Conservation (phyloP, 208 protist species). For the Acanthamoeba culbertsoni region DNA sequence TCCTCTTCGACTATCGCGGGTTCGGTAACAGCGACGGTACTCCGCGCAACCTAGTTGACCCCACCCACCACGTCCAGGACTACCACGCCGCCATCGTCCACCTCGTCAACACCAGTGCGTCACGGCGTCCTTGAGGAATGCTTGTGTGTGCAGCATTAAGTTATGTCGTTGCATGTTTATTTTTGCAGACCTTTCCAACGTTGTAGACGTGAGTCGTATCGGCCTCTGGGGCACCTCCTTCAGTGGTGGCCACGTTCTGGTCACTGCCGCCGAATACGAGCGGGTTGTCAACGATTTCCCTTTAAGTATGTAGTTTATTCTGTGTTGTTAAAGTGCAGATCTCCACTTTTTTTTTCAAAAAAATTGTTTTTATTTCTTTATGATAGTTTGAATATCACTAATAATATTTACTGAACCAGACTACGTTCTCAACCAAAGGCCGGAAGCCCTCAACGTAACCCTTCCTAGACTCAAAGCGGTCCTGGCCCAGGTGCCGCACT, state of each 20-base stretch:
- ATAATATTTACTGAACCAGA: no score
- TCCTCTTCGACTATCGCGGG: neutral
- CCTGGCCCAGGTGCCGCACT: neutral
- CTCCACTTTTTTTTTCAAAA: neutral
- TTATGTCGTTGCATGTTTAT: neutral
- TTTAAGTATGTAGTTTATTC: neutral
- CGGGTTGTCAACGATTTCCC: neutral
- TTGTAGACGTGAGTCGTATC: neutral
- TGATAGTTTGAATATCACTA: neutral
- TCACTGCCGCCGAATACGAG: neutral
- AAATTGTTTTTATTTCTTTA: neutral
- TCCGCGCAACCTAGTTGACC: neutral
- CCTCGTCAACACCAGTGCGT: neutral
- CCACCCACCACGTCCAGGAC: neutral
- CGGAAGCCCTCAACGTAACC: neutral
- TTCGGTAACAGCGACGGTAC: neutral
- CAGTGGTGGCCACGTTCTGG: constrained; percentile 16
- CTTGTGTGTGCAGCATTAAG: neutral
- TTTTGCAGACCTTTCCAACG: neutral
- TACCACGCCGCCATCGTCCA: constrained; percentile 7
- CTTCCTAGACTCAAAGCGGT: neutral
- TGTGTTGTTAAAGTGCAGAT: no score
- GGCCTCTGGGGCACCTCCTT: constrained; percentile 1
- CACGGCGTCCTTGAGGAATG: neutral
- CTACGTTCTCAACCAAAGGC: constrained; percentile 13